These are phyloP conservation scores for Calendula officinalis DNA, from an alignment of 129 eudicot genomes.

Conservation along the genomic window DNA sequence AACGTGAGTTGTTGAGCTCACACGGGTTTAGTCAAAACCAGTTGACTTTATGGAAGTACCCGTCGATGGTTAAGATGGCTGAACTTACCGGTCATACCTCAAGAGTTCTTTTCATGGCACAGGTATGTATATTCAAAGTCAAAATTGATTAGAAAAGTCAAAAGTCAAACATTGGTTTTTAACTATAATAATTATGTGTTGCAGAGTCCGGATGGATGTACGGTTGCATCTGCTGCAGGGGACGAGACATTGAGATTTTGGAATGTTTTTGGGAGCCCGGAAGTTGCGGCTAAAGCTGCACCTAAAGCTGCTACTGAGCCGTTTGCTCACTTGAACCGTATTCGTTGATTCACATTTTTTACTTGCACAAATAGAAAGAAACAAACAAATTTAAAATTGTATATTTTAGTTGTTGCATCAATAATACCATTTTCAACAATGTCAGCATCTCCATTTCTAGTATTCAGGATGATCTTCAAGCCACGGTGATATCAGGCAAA, in stretches of 20 bases:
- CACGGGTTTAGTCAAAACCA: slow-evolving; percentile 88
- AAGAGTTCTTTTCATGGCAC: slow-evolving; percentile 74
- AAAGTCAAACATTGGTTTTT: background rate
- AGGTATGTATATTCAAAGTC: slow-evolving; percentile 9
- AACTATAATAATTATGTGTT: slow-evolving; percentile 1
- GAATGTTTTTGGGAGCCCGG: slow-evolving; percentile 89
- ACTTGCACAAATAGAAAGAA: background rate
- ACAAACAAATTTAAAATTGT: too few relatives aligned
- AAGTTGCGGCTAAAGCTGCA: slow-evolving; percentile 77
- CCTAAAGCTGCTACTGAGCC: slow-evolving; percentile 65
- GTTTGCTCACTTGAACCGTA: slow-evolving; percentile 73
- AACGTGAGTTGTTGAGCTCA: slow-evolving; percentile 76
- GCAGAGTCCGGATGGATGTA: slow-evolving; percentile 92
- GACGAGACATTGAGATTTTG: slow-evolving; percentile 86
- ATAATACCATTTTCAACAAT: too few relatives aligned
- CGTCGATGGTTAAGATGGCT: slow-evolving; percentile 81
- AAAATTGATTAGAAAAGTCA: background rate
- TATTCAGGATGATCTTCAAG: too few relatives aligned
- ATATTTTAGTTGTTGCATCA: too few relatives aligned
- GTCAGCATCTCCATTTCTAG: too few relatives aligned
- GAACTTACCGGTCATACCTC: slow-evolving; percentile 89
- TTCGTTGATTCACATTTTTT: slow-evolving; percentile 35
- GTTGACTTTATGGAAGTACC: slow-evolving; percentile 85
- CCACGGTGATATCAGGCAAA: too few relatives aligned
- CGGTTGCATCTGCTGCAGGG: slow-evolving; percentile 92